Base-by-base conservation (phyloP, 2,329 filamentous ascomycete genomes). In the Graphilbum fragrans region DNA sequence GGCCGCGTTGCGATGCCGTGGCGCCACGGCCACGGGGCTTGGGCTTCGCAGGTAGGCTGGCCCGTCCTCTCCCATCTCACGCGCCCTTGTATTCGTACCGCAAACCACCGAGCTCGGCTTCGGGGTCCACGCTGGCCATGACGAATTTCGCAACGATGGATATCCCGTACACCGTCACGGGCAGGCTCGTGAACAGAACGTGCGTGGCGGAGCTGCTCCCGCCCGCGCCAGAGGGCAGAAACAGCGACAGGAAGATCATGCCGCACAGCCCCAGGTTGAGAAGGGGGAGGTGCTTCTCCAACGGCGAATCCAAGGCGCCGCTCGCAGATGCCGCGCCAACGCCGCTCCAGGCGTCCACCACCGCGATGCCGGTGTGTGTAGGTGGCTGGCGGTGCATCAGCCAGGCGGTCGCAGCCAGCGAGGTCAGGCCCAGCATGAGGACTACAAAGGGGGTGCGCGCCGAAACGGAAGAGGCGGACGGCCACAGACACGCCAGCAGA, bases 1-100 rank as follows among this genome's bases (percentile, higher is more conserved):
- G n/a, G n/a, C n/a, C n/a, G n/a, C n/a, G n/a, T n/a, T n/a, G n/a
- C n/a, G n/a, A n/a, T n/a, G n/a, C n/a, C n/a, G n/a, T n/a, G n/a
- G n/a, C n/a, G n/a, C n/a, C n/a, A n/a, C n/a, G n/a, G n/a, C n/a
- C n/a, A n/a, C n/a, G n/a, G n/a, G n/a, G n/a, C n/a, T n/a, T n/a
- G n/a, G n/a, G n/a, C n/a, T n/a, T n/a, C n/a, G n/a, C n/a, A n/a
- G n/a, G n/a, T n/a, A n/a, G n/a, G n/a, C n/a, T n/a, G n/a, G n/a
- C n/a, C n/a, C n/a, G n/a, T n/a, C n/a, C 5, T 34, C 32, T 7
- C 12, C 32, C 10, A 7, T 5, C 20, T 51, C 50, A 82, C 34
- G 79, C 80, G 3, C 80, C 80, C 53, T 81, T 85, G 53, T 76
- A 81, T 41, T 69, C 66, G 60, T 85, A 84, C 55, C 64, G 74